Evolutionary conservation across 345 rosid genomes (phyloP), one percentile per base, ranked within the genome.

Genomic region (Aethionema arabicum): DNA sequence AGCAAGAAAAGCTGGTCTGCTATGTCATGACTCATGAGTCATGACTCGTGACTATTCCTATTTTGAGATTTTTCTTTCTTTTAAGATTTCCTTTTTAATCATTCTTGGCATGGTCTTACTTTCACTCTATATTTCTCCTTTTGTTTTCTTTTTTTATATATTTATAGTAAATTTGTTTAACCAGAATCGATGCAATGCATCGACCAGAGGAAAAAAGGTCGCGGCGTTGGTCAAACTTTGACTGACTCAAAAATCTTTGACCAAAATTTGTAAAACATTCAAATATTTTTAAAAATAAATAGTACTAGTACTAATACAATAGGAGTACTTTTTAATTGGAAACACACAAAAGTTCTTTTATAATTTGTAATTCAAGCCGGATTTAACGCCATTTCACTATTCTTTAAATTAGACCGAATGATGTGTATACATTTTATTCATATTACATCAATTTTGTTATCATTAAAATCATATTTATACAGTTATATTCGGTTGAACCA

Each of bases 101-200:
- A 21, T 1, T 1, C 27, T 21, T 21, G 27, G 27, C 27, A 21
- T 21, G 27, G 2, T 21, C 27, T 21, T 2, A 21, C 27, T 21
- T 2, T 21, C 27, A 21, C 27, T 21, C 27, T 2, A 21, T 21
- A 1, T 21, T 21, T 2, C 2, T 2, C 46, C 58, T 9, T 37
- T 12, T 38, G 9, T 38, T 14, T 35, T 35, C 2, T 4, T 14
- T 30, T 30, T 50, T 68, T 54, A 37, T 15, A 47, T 69, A 21
- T 48, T 32, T 16, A 21, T 62, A 57, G 38, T 61, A 47, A 53
- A 4, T 30, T 13, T 37, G 41, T 55, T 32, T 56, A 40, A 48
- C 47, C 52, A 36, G 3, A 41, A 56, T 70, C 68, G 59, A 63
- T 63, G 69, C 74, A 56, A 63, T 63, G 69, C 74, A 56, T 70